A percentile compares a stretch with the other conserved stretches of the same genome.
These are phyloP conservation scores for Blumeria graminis DNA, from an alignment of 2,329 filamentous ascomycete genomes.

Conservation along the genomic window DNA sequence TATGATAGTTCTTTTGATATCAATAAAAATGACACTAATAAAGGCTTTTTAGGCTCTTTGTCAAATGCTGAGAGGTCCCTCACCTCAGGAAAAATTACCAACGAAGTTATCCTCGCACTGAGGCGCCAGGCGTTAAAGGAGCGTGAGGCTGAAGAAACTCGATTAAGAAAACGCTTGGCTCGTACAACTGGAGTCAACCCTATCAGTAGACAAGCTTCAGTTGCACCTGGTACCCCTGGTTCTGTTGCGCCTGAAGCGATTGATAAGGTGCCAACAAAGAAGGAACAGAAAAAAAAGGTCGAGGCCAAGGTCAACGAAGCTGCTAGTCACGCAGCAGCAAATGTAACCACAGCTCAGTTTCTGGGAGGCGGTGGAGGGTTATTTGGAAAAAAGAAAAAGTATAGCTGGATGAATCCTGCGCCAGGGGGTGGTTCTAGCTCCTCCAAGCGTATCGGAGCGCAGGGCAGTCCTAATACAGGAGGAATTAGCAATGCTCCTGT, in stretches of 20 bases:
- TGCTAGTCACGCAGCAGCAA: constrained; percentile 58
- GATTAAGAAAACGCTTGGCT: constrained; percentile 40
- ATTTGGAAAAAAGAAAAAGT: constrained; percentile 41
- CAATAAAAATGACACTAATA: constrained; percentile 8
- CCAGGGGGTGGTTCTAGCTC: constrained; percentile 17
- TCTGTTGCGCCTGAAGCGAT: constrained; percentile 36
- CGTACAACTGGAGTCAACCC: constrained; percentile 29
- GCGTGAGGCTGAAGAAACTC: constrained; percentile 46
- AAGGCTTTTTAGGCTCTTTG: constrained; percentile 10
- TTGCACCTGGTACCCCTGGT: constrained; percentile 35
- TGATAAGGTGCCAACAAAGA: constrained; percentile 59
- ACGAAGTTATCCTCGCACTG: constrained; percentile 24
- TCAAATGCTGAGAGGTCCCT: constrained; percentile 18
- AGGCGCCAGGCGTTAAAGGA: constrained; percentile 41
- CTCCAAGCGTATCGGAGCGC: constrained; percentile 9
- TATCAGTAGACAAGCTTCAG: constrained; percentile 22
- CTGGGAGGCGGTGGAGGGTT: constrained; percentile 36
- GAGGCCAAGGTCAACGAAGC: constrained; percentile 52
- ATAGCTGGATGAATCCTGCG: constrained; percentile 45
- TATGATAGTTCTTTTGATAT: constrained; percentile 18
- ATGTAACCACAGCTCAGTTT: constrained; percentile 58
- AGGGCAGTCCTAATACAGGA: constrained; percentile 16
- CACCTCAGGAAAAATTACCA: constrained; percentile 15
- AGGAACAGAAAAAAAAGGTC: constrained; percentile 58
- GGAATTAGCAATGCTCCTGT: constrained; percentile 16